Conservation (phyloP, 306 rosid genomes). For the Senna tora region DNA sequence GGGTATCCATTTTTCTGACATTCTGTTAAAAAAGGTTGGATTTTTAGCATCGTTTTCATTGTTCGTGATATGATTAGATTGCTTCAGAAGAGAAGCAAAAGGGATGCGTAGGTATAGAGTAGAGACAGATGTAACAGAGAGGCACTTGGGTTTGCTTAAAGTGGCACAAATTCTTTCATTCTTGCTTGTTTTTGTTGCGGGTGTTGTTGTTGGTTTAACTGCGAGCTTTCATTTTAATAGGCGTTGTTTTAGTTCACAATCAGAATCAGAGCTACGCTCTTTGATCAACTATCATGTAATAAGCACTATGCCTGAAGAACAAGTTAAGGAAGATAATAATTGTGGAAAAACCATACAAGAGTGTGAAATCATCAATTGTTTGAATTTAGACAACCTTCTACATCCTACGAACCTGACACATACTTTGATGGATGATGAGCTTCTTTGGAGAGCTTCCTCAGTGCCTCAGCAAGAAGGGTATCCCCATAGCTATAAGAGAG, state of each 20-base stretch:
- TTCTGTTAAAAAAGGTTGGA: neutral
- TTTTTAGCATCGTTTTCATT: neutral
- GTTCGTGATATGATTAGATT: neutral
- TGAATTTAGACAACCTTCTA: slow-evolving; percentile 42
- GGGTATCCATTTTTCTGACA: neutral
- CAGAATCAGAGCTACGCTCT: slow-evolving; percentile 51
- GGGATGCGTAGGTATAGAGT: slow-evolving; percentile 51
- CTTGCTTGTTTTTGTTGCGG: slow-evolving; percentile 78
- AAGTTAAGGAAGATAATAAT: slow-evolving; percentile 24
- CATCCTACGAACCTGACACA: slow-evolving; percentile 64
- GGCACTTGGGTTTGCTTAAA: slow-evolving; percentile 58
- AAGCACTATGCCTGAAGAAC: slow-evolving; percentile 29
- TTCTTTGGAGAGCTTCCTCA: slow-evolving; percentile 92
- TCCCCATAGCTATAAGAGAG: slow-evolving; percentile 55
- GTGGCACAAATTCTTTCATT: slow-evolving; percentile 62
- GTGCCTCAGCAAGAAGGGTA: slow-evolving; percentile 48
- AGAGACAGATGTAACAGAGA: slow-evolving; percentile 58
- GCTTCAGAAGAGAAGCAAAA: slow-evolving; percentile 10
- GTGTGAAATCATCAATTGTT: slow-evolving; percentile 41
- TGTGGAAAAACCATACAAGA: slow-evolving; percentile 36
- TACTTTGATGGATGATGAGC: slow-evolving; percentile 61
- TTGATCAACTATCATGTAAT: slow-evolving; percentile 40
- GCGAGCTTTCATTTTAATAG: slow-evolving; percentile 64
- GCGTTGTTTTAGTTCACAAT: slow-evolving; percentile 47
- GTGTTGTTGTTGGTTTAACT: slow-evolving; percentile 74